phyloP scores from a whole-genome alignment of 2,329 filamentous ascomycete genomes.

The Graphilbum fragrans region DNA sequence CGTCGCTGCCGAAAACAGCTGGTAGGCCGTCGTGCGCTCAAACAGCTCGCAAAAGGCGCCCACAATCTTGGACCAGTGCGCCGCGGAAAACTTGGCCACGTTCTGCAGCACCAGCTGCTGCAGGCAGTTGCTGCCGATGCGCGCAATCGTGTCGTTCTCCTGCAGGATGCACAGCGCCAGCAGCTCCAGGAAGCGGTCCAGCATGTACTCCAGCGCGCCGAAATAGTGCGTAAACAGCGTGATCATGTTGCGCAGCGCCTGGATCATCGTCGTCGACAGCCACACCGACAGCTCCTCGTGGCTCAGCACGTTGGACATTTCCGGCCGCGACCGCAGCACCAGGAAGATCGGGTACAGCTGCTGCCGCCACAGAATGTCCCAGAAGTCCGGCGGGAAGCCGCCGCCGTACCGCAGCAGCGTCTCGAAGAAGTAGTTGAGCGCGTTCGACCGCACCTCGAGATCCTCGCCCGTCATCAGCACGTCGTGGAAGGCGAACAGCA shows the following conservation, averaged over 20 bases:
- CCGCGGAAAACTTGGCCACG: slow-evolving; percentile 74
- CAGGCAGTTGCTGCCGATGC: slow-evolving; percentile 95
- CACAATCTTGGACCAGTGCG: slow-evolving; percentile 91
- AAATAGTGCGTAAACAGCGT: slow-evolving; percentile 98
- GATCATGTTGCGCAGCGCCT: slow-evolving; percentile 96
- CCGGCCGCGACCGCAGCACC: slow-evolving; percentile 88
- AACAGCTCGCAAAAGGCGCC: slow-evolving; percentile 94
- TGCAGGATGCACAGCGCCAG: slow-evolving; percentile 95
- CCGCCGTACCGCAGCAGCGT: slow-evolving; percentile 81
- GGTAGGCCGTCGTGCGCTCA: slow-evolving; percentile 84
- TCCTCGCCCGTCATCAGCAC: slow-evolving; percentile 99
- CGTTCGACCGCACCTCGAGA: slow-evolving; percentile 81
- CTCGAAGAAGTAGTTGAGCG: slow-evolving; percentile 94
- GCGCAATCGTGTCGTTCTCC: slow-evolving; percentile 95
- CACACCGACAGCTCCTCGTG: slow-evolving; percentile 97
- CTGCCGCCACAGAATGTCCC: slow-evolving; percentile 97
- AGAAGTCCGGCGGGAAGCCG: slow-evolving; percentile 87
- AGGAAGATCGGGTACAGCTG: slow-evolving; percentile 97
- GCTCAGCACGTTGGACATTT: slow-evolving; percentile 90
- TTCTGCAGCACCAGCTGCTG: slow-evolving; percentile 96
- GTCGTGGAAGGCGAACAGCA: slow-evolving; percentile 96
- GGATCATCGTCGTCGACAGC: slow-evolving; percentile 98
- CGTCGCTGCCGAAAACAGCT: slow-evolving; percentile 78
- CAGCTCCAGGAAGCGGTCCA: slow-evolving; percentile 91
- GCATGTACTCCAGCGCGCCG: slow-evolving; percentile 90